A percentile compares a stretch with the other conserved stretches of the same genome.
These are phyloP conservation scores for Termitomyces sp. DNA, from an alignment of 768 basidiomycete genomes.

Conservation along the genomic window DNA sequence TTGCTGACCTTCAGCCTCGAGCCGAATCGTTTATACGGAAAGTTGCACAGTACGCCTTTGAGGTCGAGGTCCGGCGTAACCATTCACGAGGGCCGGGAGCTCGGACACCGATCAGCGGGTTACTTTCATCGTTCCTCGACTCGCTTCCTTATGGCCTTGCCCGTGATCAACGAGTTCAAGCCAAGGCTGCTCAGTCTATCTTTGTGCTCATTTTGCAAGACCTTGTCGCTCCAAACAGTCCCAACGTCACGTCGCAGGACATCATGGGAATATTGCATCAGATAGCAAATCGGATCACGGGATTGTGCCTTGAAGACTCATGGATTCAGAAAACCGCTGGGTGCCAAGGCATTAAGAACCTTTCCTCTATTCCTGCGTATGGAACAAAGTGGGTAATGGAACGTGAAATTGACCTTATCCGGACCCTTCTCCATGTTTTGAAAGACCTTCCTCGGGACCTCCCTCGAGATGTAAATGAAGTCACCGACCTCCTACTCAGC, in stretches of 20 bases:
- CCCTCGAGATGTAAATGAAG: constrained; percentile 76
- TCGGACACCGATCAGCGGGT: constrained; percentile 53
- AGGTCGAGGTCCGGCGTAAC: constrained; percentile 65
- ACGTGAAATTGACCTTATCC: constrained; percentile 86
- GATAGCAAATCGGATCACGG: constrained; percentile 78
- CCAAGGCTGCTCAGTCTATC: constrained; percentile 55
- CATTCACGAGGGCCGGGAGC: constrained; percentile 51
- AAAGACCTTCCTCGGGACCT: constrained; percentile 94
- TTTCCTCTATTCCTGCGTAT: constrained; percentile 69
- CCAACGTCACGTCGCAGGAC: constrained; percentile 50
- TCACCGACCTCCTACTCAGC: constrained; percentile 70
- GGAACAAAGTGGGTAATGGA: constrained; percentile 80
- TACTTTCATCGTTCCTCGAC: constrained; percentile 76
- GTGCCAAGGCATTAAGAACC: constrained; percentile 78
- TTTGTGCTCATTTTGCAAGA: constrained; percentile 65
- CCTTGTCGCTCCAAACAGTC: constrained; percentile 55
- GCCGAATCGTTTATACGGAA: constrained; percentile 71
- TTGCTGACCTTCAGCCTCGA: constrained; percentile 65
- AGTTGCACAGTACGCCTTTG: constrained; percentile 70
- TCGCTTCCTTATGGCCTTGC: constrained; percentile 76
- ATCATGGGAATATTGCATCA: constrained; percentile 73
- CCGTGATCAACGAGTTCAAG: constrained; percentile 60
- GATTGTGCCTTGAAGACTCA: constrained; percentile 86
- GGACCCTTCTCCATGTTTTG: constrained; percentile 85
- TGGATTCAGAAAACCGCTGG: constrained; percentile 92